Evolutionary conservation across 805 yeast species (phyloP), one percentile per base, ranked within the genome.

Genomic region (Candida sithepensis): DNA sequence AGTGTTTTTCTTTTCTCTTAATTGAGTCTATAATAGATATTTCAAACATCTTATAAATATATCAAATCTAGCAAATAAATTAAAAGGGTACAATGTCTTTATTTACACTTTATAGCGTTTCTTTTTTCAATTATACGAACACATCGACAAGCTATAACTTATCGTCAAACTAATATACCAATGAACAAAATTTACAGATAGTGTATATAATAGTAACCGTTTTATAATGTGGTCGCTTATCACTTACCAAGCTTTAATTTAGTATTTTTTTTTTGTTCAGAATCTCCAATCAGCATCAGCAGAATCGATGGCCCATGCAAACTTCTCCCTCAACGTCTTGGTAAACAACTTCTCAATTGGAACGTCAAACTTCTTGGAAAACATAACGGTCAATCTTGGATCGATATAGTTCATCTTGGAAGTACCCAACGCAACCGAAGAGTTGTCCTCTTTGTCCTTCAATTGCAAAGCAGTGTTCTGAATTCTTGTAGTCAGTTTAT

Each of bases 321-420:
- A 92, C 70, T 92, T 92, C 39, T 91, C 97, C 51, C 97, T 73
- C 46, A 92, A 71, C 0, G 98, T 88, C 69, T 90, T 91, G 12
- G 97, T 85, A 58, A 92, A 90, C 38, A 92, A 73, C 67, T 88
- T 91, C 66, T 92, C 97, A 46, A 92, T 85, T 7, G 98, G 98
- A 19, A 92, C 97, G 46, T 80, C 74, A 63, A 71, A 89, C 67
- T 82, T 87, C 66, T 90, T 91, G 44, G 96, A 79, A 61, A 90
- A 92, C 77, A 87, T 82, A 21, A 89, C 97, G 0, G 96, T 82
- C 56, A 92, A 71, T 54, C 98, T 76, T 22, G 98, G 98, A 66
- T 92, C 98, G 50, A 92, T 92, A 72, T 92, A 92, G 67, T 92
- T 92, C 75, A 88, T 81, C 71, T 92, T 92, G 22, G 96, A 88